Base-by-base conservation (phyloP, 106 monocot genomes). In the Allium fistulosum region DNA sequence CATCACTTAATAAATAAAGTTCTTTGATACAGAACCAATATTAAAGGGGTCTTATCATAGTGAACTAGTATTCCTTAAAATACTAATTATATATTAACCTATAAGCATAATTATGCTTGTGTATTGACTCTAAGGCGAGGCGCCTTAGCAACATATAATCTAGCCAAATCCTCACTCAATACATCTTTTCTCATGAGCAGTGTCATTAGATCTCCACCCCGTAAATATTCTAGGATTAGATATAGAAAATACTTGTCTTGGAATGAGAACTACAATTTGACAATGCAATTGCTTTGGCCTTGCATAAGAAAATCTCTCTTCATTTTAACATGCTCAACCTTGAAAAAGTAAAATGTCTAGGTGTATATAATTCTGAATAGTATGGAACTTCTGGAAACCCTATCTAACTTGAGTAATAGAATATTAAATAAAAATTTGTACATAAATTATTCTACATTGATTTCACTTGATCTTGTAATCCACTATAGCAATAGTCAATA, bases 311-410 rank as follows among this genome's bases (percentile, higher is more conserved):
- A 56, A 68, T 81, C 72, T 49, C 81, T 77, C 65, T 82, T 77
- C 48, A 78, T 59, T 78, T 65, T 82, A 59, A 82, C 78, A 78
- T 82, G 82, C 57, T 82, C 78, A 59, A 82, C 82, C 82, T 82
- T 8, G 2, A 37, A 37, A 37, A 37, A 2, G 37, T 37, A 37
- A 37, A 37, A 37, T 37, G 0, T 37, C 5, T 1, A 37, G 37
- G 37, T 37, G 37, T 37, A 37, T 37, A 5, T 37, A 37, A 37
- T 4, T 37, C 37, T 37, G 37, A 37, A 37, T 2, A 37, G 1
- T 37, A 37, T 37, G 37, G 37, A 37, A 37, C 37, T 37, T 37
- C 37, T 37, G 37, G 2, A 37, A 37, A 37, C 37, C 4, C 0
- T 37, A 2, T 5, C 37, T 13, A 16, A 13, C 37, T 37, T 37